These are phyloP conservation scores for Spergularia bocconei DNA, from an alignment of 148 eudicot genomes.

Conservation along the genomic window DNA sequence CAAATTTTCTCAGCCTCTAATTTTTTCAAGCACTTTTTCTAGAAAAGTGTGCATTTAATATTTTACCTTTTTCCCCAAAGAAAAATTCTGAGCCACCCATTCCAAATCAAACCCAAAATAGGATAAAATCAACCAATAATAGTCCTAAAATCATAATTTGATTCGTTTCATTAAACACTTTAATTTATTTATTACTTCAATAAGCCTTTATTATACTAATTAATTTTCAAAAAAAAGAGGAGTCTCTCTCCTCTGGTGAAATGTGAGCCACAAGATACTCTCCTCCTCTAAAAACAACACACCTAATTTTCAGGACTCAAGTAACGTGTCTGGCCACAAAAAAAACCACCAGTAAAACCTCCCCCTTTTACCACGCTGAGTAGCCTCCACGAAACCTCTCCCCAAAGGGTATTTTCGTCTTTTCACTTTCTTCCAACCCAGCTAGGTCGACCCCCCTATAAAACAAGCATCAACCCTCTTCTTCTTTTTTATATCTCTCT, in stretches of 20 bases:
- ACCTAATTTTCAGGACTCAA: background rate
- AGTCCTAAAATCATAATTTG: no score
- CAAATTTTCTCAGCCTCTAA: no score
- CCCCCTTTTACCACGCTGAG: background rate
- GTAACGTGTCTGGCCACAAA: slow-evolving; percentile 15
- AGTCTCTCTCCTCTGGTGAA: background rate
- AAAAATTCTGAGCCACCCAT: no score
- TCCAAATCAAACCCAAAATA: no score
- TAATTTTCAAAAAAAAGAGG: no score
- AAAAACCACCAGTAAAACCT: background rate
- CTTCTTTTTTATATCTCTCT: background rate
- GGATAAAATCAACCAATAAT: no score
- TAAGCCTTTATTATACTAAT: no score
- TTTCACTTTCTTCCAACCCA: background rate
- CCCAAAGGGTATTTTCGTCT: slow-evolving; percentile 15
- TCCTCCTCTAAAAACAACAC: background rate
- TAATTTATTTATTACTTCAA: no score
- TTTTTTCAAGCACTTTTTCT: no score
- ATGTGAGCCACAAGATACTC: slow-evolving; percentile 3
- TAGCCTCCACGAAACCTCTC: slow-evolving; percentile 20
- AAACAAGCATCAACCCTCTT: background rate
- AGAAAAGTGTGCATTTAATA: no score
- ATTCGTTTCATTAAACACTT: no score
- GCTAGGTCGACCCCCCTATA: slow-evolving; percentile 17
- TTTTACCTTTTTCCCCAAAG: no score